Conservation (phyloP, 78 protist genomes). For the Dictyostelium purpureum region DNA sequence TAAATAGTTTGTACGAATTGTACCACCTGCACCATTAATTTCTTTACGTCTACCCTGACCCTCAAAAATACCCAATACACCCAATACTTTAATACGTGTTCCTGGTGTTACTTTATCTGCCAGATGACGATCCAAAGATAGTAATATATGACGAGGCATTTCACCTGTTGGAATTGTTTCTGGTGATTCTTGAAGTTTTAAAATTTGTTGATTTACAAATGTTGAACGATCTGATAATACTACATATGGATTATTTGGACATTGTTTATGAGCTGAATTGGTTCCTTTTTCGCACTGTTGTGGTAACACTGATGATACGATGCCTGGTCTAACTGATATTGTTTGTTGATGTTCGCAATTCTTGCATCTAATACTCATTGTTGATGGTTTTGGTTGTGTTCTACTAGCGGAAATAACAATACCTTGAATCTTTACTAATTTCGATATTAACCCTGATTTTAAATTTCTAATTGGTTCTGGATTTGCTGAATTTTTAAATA, state of each 20-base stretch:
- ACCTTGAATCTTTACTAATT: constrained; percentile 90
- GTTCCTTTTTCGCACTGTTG: constrained; percentile 82
- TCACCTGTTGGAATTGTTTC: constrained; percentile 99
- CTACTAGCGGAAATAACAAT: constrained; percentile 92
- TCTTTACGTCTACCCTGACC: constrained; percentile 20
- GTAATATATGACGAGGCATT: constrained; percentile 96
- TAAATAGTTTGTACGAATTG: constrained; percentile 85
- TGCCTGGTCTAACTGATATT: constrained; percentile 82
- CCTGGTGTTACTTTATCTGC: constrained; percentile 95
- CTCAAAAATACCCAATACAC: constrained; percentile 84
- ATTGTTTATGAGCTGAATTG: constrained; percentile 13
- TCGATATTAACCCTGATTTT: constrained; percentile 80
- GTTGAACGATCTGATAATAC: constrained; percentile 84
- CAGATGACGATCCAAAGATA: constrained; percentile 90
- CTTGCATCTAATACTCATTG: constrained; percentile 75
- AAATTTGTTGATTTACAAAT: constrained; percentile 92
- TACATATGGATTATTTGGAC: constrained; percentile 92
- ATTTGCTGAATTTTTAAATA: constrained; percentile 29
- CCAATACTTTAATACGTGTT: constrained; percentile 89
- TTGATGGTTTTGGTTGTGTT: constrained; percentile 83
- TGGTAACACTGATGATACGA: constrained; percentile 84
- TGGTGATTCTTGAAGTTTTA: constrained; percentile 98
- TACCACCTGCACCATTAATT: constrained; percentile 21
- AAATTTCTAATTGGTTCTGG: constrained; percentile 82
- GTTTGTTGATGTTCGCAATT: constrained; percentile 52